Evolutionary conservation across 345 rosid species (phyloP).

Genomic region (Melaleuca quinquenervia): DNA sequence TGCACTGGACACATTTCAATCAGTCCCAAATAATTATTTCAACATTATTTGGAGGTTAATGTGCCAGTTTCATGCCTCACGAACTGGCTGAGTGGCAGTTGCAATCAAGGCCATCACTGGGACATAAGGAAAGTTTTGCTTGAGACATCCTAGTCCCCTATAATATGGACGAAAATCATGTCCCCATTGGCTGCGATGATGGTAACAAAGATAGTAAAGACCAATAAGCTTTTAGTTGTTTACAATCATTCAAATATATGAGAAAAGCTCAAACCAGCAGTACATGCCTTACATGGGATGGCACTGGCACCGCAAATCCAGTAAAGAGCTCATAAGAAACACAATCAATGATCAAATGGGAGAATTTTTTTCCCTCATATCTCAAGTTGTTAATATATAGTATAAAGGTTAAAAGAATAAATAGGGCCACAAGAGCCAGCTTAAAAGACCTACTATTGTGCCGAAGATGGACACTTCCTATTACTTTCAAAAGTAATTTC

Average conservation of each 20-base stretch:
- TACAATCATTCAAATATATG: neutral
- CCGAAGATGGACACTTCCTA: neutral
- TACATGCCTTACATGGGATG: neutral
- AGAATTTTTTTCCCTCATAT: neutral
- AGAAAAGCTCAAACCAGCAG: neutral
- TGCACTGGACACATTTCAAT: conserved; percentile 6
- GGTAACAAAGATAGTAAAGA: neutral
- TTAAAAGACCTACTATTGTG: neutral
- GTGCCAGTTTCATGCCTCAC: conserved; percentile 31
- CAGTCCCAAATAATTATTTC: neutral
- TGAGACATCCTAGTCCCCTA: conserved; percentile 67
- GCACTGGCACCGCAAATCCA: neutral
- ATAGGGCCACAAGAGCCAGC: neutral
- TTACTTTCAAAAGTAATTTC: neutral
- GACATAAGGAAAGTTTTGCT: conserved; percentile 60
- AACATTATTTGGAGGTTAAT: neutral
- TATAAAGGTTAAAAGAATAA: neutral
- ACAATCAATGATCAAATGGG: neutral
- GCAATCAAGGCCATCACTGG: conserved; percentile 89
- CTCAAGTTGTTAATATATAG: neutral
- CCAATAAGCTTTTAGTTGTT: neutral
- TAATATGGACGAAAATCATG: conserved; percentile 98
- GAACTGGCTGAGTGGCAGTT: conserved; percentile 68
- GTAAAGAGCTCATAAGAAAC: neutral
- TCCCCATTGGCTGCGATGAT: conserved; percentile 81